Evolutionary conservation across 2,329 filamentous ascomycete species (phyloP).

Genomic region (Paecilomyces sp.): DNA sequence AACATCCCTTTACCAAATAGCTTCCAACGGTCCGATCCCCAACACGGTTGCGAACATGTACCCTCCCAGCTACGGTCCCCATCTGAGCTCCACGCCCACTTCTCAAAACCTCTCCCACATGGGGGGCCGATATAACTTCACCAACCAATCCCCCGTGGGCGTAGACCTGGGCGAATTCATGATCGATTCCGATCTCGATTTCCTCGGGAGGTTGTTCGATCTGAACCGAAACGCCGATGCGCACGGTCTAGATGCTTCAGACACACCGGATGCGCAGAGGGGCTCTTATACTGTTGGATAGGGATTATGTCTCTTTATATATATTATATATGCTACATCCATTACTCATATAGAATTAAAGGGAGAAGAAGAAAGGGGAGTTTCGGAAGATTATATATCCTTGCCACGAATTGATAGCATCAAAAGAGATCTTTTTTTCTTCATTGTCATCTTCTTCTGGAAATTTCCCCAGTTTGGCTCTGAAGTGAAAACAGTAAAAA

Average conservation of each 20-base stretch:
- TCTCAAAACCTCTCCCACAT: neutral
- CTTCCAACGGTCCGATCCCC: neutral
- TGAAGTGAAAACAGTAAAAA: too few relatives aligned
- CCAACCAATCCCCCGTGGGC: conserved; percentile 1
- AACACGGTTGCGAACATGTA: neutral
- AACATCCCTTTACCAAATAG: neutral
- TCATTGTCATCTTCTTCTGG: too few relatives aligned
- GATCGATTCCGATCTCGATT: conserved; percentile 4
- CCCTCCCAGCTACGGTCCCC: neutral
- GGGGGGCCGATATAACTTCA: neutral
- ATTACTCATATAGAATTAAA: too few relatives aligned
- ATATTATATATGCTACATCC: too few relatives aligned
- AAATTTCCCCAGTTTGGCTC: too few relatives aligned
- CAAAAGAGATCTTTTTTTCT: too few relatives aligned
- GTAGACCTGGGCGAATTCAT: conserved; percentile 5
- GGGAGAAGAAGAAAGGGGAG: too few relatives aligned
- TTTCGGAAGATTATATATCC: neutral
- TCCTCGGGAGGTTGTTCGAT: conserved; percentile 2
- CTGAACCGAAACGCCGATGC: neutral
- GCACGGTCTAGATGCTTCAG: neutral
- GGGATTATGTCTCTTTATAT: neutral
- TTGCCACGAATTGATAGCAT: neutral
- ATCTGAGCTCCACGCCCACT: neutral
- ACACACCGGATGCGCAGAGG: neutral
- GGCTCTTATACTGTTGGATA: neutral